Conservation (phyloP, 2,329 filamentous ascomycete genomes). For the Truncatella angustata region DNA sequence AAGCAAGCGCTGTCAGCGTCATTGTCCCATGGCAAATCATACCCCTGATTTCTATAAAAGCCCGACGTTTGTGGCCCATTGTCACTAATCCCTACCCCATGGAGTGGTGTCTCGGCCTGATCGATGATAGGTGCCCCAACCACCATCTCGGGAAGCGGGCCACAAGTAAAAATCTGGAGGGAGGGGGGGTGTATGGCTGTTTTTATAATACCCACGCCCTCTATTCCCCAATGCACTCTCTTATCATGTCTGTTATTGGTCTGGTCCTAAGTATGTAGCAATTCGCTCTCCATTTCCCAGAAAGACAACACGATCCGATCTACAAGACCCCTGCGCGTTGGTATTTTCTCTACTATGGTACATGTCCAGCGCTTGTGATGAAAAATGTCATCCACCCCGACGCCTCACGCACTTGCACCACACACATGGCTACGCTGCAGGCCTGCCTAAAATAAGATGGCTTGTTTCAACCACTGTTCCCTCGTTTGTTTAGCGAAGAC, state of each 20-base stretch:
- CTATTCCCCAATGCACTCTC: no score
- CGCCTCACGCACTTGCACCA: no score
- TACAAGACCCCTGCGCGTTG: constrained; percentile 5
- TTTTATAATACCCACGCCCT: constrained; percentile 4
- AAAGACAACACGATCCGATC: constrained; percentile 12
- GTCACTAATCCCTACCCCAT: no score
- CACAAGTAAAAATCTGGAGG: neutral
- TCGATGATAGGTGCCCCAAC: neutral
- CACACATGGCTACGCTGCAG: no score
- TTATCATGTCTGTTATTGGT: no score
- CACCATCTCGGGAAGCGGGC: neutral
- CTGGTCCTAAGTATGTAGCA: no score
- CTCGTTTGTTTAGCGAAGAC: constrained; percentile 11
- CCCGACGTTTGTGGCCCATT: no score
- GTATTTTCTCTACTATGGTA: neutral
- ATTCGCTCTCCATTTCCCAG: no score
- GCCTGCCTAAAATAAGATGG: constrained; percentile 19
- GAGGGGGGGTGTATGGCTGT: no score
- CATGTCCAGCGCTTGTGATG: neutral
- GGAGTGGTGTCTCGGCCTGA: neutral
- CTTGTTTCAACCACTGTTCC: constrained; percentile 19
- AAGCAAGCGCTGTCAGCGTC: neutral
- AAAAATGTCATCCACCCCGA: no score
- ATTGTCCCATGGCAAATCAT: neutral
- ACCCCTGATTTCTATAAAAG: no score